A percentile compares a stretch with the other conserved stretches of the same genome.
phyloP scores from a whole-genome alignment of 345 rosid genomes.

The Pistacia integerrima region DNA sequence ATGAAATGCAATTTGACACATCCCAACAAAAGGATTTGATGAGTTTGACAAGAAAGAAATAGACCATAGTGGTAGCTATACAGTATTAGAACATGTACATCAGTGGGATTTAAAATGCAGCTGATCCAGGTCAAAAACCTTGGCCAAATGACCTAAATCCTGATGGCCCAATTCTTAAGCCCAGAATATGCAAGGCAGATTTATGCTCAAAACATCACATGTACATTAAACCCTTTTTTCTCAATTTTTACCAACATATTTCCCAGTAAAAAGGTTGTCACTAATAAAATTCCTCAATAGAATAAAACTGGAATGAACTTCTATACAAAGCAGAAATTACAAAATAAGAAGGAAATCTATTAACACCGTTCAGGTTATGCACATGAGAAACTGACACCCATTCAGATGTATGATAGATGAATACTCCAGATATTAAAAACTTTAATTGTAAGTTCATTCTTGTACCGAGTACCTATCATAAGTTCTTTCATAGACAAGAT shows the following conservation, averaged over 20 bases:
- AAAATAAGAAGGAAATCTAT: background rate
- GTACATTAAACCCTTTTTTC: background rate
- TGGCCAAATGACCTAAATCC: background rate
- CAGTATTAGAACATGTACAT: background rate
- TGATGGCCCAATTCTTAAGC: background rate
- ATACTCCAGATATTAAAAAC: background rate
- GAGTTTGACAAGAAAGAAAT: background rate
- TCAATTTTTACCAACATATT: background rate
- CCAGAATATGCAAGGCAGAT: background rate
- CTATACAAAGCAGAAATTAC: background rate
- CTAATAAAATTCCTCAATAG: background rate
- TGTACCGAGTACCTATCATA: background rate
- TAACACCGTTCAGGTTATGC: no score
- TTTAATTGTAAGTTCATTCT: background rate
- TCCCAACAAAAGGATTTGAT: background rate
- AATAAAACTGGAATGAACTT: background rate
- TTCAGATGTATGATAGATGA: background rate
- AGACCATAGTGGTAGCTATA: background rate
- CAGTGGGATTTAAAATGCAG: background rate
- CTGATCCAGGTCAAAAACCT: background rate
- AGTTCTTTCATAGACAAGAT: background rate
- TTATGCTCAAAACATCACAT: background rate
- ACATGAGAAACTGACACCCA: background rate
- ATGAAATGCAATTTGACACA: background rate
- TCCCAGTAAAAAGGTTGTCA: background rate